A percentile compares a stretch with the other conserved stretches of the same genome.
phyloP scores from a whole-genome alignment of 768 basidiomycete genomes.

The Auricularia auricula-judae region DNA sequence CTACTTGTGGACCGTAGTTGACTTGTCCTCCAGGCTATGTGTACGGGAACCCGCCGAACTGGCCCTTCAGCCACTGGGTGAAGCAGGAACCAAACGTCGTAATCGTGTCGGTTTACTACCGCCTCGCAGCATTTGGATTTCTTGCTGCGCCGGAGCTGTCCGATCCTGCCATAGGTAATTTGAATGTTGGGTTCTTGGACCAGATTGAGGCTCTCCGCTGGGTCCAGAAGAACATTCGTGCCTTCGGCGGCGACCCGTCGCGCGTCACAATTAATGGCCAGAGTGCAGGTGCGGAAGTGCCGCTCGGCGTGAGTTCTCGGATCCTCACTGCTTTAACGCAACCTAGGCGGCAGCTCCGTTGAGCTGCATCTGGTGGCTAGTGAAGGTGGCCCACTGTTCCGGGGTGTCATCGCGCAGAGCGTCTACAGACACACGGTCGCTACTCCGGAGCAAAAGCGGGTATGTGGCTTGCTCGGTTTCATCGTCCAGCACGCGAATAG shows the following conservation, averaged over 20 bases:
- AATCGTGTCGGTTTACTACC: slow-evolving; percentile 57
- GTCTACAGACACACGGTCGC: slow-evolving; percentile 43
- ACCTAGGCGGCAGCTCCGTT: slow-evolving; percentile 29
- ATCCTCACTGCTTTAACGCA: no score
- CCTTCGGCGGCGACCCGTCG: slow-evolving; percentile 29
- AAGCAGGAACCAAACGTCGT: slow-evolving; percentile 49
- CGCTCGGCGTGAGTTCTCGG: no score
- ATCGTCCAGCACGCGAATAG: not conserved
- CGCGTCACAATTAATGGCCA: slow-evolving; percentile 45
- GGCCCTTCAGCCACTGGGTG: slow-evolving; percentile 59
- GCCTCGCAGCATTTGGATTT: slow-evolving; percentile 54
- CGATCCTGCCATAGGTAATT: slow-evolving; percentile 29
- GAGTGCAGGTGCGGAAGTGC: slow-evolving; percentile 34
- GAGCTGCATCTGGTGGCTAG: slow-evolving; percentile 48
- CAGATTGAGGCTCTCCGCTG: slow-evolving; percentile 33
- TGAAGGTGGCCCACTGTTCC: slow-evolving; percentile 30
- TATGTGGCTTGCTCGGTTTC: slow-evolving; percentile 15
- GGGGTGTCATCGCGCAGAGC: slow-evolving; percentile 50
- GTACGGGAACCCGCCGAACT: slow-evolving; percentile 50
- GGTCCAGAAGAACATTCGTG: slow-evolving; percentile 26
- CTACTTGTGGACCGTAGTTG: not conserved
- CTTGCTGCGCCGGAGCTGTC: slow-evolving; percentile 38
- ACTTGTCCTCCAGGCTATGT: slow-evolving; percentile 31
- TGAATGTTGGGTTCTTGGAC: slow-evolving; percentile 44
- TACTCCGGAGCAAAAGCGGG: slow-evolving; percentile 39